Percentiles rank a stretch among this genome's conserved stretches.
Conservation (phyloP, 2,329 filamentous ascomycete species). For the Xylaria sp. region DNA sequence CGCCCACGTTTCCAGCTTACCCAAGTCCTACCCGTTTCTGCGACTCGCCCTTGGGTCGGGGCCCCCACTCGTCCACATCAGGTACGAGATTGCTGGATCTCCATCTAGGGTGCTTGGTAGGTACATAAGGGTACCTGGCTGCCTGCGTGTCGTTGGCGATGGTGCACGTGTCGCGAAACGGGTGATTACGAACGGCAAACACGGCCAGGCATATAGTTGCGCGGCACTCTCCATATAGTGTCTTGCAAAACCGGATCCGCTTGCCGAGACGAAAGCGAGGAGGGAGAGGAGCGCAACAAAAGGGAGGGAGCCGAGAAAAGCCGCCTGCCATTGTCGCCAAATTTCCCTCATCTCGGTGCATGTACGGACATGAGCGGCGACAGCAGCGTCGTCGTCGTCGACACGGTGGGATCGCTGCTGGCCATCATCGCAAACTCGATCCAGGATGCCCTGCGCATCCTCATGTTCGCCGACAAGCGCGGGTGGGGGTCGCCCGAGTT, state of each 20-base stretch:
- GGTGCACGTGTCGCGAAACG: constrained; percentile 10
- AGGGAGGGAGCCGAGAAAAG: background rate
- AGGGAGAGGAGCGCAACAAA: constrained; percentile 1
- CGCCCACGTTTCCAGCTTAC: constrained; percentile 13
- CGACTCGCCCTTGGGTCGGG: constrained; percentile 13
- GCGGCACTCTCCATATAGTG: background rate
- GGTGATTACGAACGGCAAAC: background rate
- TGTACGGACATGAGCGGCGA: constrained; percentile 44
- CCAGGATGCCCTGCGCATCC: constrained; percentile 58
- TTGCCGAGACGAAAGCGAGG: constrained; percentile 6
- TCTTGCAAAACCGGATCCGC: background rate
- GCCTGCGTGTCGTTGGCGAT: constrained; percentile 6
- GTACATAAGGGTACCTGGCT: constrained; percentile 10
- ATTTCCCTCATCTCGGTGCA: constrained; percentile 15
- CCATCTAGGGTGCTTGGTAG: background rate
- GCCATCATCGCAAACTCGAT: constrained; percentile 62
- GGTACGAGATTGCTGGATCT: constrained; percentile 2
- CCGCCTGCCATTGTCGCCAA: constrained; percentile 8
- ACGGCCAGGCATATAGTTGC: background rate
- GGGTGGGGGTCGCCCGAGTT: constrained; percentile 65
- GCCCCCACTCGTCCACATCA: constrained; percentile 17
- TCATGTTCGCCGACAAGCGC: constrained; percentile 62
- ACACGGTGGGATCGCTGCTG: constrained; percentile 64
- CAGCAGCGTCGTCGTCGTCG: constrained; percentile 33
- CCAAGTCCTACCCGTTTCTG: constrained; percentile 15